These are phyloP conservation scores for Lasiosphaeria miniovina DNA, from an alignment of 495 filamentous ascomycete genomes.

Conservation along the genomic window DNA sequence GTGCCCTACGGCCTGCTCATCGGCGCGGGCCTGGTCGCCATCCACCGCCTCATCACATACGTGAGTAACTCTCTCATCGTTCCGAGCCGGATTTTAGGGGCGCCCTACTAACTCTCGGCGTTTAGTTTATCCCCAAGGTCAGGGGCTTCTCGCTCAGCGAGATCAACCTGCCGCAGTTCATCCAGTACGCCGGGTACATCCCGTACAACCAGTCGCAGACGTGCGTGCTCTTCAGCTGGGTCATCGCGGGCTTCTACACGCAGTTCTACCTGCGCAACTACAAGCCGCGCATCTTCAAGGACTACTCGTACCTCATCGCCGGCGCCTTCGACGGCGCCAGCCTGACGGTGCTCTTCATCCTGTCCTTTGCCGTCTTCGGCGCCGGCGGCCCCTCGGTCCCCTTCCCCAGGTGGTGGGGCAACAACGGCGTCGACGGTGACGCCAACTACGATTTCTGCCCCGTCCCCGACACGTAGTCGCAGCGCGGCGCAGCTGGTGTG, in stretches of 20 bases:
- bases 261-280: slow-evolving; percentile 55
- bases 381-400: slow-evolving; percentile 35
- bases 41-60: slow-evolving; percentile 41
- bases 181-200: slow-evolving; percentile 44
- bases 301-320: slow-evolving; percentile 56
- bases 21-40: slow-evolving; percentile 36
- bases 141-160: slow-evolving; percentile 35
- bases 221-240: slow-evolving; percentile 27
- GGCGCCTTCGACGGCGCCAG: slow-evolving; percentile 56
- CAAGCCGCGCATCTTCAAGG: slow-evolving; percentile 49
- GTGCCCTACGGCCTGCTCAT: slow-evolving; percentile 48
- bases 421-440: slow-evolving; percentile 31
- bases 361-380: slow-evolving; percentile 59
- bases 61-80: slow-evolving; percentile 21
- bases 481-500: too few species aligned
- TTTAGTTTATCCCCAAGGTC: slow-evolving; percentile 40
- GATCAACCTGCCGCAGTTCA: slow-evolving; percentile 42
- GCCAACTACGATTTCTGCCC: slow-evolving; percentile 33
- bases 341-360: slow-evolving; percentile 51
- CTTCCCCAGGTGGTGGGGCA: slow-evolving; percentile 53
- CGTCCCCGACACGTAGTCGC: neutral
- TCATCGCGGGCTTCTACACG: slow-evolving; percentile 40
- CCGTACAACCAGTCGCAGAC: slow-evolving; percentile 48
- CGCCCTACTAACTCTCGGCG: slow-evolving; percentile 25
- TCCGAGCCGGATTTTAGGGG: slow-evolving; percentile 7